phyloP scores from a whole-genome alignment of 768 basidiomycete genomes.

The Mycena crocata region DNA sequence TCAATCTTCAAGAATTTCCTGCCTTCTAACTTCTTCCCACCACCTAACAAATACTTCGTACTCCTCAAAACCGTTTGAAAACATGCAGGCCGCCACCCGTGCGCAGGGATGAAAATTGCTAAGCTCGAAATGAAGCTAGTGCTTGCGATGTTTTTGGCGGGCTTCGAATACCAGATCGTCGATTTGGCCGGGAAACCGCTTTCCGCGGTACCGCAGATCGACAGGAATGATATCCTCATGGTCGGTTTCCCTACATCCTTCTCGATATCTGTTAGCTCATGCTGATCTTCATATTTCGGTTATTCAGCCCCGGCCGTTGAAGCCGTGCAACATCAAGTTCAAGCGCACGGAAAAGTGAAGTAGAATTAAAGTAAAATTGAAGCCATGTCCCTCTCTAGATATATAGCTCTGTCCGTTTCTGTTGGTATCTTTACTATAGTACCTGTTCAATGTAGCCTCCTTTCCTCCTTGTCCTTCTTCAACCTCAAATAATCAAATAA shows the following conservation, averaged over 20 bases:
- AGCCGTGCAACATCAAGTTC: not conserved
- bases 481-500: too few species aligned
- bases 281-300: not conserved
- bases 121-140: too few species aligned
- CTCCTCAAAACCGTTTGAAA: too few species aligned
- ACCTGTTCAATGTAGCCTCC: too few species aligned
- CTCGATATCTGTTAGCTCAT: not conserved
- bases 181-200: not conserved
- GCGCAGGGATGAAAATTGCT: not conserved
- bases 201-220: not conserved
- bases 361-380: too few species aligned
- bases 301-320: not conserved
- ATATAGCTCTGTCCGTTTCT: too few species aligned
- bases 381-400: too few species aligned
- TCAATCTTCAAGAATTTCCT: not conserved
- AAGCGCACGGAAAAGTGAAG: not conserved
- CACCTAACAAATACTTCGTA: not conserved
- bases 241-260: not conserved
- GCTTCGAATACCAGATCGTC: not conserved
- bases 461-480: too few species aligned
- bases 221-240: not conserved
- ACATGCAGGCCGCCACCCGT: conserved; percentile 2
- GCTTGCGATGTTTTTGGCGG: not conserved
- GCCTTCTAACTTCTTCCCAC: not conserved
- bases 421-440: too few species aligned